Conservation (phyloP, 179 eudicot genomes). For the Heliamphora pulchella region DNA sequence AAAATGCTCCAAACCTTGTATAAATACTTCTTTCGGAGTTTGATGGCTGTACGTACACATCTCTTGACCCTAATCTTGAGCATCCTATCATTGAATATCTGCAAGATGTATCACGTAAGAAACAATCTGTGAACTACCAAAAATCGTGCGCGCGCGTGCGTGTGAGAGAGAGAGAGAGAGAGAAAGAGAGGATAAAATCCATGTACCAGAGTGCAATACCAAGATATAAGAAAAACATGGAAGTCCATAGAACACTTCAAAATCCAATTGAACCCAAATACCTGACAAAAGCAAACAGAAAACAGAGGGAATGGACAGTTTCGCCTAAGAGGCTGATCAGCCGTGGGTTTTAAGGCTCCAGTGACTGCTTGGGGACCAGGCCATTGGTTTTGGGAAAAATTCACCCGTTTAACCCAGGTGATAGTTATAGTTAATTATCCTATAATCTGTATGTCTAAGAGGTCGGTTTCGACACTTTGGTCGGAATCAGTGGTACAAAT, state of each 20-base stretch:
- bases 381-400: no score
- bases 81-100: constrained; percentile 84
- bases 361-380: no score
- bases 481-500: not conserved
- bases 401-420: no score
- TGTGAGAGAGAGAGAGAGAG: not conserved
- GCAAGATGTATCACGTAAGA: constrained; percentile 23
- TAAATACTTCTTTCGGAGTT: constrained; percentile 82
- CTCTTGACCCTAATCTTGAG: constrained; percentile 85
- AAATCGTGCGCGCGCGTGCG: not conserved
- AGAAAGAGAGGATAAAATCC: not conserved
- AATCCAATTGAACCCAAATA: not conserved
- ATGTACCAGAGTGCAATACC: not conserved
- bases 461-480: not conserved
- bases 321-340: not conserved
- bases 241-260: not conserved
- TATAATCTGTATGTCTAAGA: no score
- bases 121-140: not conserved
- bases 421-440: no score
- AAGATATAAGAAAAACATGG: not conserved
- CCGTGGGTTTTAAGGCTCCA: not conserved
- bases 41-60: constrained; percentile 81
- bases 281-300: not conserved
- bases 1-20: constrained; percentile 56
- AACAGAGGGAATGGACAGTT: not conserved